Base-by-base conservation (phyloP, 345 rosid species). In the Kandelia obovata region DNA sequence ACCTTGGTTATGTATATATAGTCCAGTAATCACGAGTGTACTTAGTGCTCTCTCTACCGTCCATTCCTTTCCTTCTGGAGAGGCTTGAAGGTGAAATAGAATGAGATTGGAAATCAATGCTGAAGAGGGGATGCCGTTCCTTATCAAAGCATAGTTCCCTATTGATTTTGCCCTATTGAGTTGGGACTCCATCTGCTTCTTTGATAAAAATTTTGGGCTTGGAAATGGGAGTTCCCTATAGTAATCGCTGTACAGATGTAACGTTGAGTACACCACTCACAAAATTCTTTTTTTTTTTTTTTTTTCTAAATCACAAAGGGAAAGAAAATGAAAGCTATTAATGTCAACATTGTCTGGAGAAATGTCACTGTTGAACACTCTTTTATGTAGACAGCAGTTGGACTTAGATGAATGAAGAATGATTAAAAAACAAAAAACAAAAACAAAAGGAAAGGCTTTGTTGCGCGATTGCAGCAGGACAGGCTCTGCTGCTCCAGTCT, bases 111-210 rank as follows among this genome's bases (percentile, higher is more conserved):
- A 43, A 43, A 39, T 39, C 46, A 10, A 39, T 10, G 46, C 46
- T 39, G 46, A 39, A 10, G 16, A 39, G 16, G 46, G 46, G 46
- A 39, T 39, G 17, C 49, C 49, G 13, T 43, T 66, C 70, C 58
- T 34, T 66, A 19, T 62, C 58, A 53, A 68, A 19, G 35, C 71
- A 17, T 26, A 57, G 64, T 58, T 77, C 59, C 64, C 64, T 7
- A 58, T 68, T 71, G 79, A 71, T 74, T 62, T 70, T 47, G 35
- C 47, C 71, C 47, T 0, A 55, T 58, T 43, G 7, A 52, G 43
- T 32, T 58, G 61, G 17, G 37, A 34, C 37, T 34, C 37, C 37
- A 34, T 34, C 37, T 34, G 37, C 37, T 34, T 34, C 37, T 34
- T 34, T 34, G 37, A 34, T 34, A 34, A 34, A 34, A 34, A 7